Base-by-base conservation (phyloP, 106 monocot genomes). In the Dactylorhiza incarnata region DNA sequence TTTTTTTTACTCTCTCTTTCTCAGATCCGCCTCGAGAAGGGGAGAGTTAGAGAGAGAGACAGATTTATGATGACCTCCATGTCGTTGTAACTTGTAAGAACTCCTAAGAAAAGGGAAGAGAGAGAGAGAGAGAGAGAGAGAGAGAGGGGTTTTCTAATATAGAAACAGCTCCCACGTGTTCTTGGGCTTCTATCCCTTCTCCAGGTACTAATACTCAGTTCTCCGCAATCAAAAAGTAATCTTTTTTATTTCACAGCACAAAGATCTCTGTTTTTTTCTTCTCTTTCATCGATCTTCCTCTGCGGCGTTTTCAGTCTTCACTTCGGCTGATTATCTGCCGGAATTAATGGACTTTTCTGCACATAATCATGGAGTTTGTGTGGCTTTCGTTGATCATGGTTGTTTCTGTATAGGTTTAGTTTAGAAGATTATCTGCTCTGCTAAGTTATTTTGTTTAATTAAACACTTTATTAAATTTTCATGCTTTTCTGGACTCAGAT, bases 101-200 rank as follows among this genome's bases (percentile, higher is more conserved):
- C 52, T 49, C 46, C 63, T 45, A 25, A 25, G 48, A 62, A 67
- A 79, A 75, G 74, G 80, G 75, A 59, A 48, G 76, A 79, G 67
- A 71, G 53, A 44, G 67, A 73, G 53, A 73, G 58, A 82, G 78
- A 82, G 53, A 72, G 17, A 65, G 74, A 62, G 20, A 20, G 75
- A 22, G 74, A 29, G 75, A 75, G 51, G 7, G 55, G 54, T 68
- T 77, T 77, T 69, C 81, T 76, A 78, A 65, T 78, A 68, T 75
- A 76, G 45, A 76, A 76, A 86, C 63, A 23, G 9, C 55, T 29
- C 79, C 74, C 82, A 82, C 82, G 87, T 82, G 82, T 69, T 84
- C 65, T 29, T 75, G 73, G 68, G 45, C 78, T 81, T 29, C 11
- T 62, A 59, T 76, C 79, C 61, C 54, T 82, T 37, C 37, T 0